These are phyloP conservation scores for Cercospora zeina DNA, from an alignment of 2,329 filamentous ascomycete species.

Conservation along the genomic window DNA sequence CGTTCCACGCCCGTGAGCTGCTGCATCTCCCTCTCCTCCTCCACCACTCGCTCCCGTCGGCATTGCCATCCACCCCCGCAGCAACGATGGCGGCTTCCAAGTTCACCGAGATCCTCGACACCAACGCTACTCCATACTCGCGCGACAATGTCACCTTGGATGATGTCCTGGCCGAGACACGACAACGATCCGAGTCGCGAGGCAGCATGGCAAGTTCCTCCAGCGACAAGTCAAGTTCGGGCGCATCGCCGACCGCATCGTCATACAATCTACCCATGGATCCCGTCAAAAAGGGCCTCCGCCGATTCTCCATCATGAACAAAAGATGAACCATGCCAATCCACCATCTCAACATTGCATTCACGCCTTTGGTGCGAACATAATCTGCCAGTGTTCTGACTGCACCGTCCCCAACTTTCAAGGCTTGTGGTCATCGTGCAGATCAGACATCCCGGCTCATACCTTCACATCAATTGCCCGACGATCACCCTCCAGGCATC, in stretches of 20 bases:
- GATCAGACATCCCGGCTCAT: background rate
- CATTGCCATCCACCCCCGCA: background rate
- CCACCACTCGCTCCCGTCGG: background rate
- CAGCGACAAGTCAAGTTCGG: conserved; percentile 25
- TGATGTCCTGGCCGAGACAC: conserved; percentile 39
- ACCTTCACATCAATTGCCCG: background rate
- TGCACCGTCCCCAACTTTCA: background rate
- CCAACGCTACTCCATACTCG: conserved; percentile 34
- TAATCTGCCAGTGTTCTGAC: background rate
- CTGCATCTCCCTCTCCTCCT: background rate
- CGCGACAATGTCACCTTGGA: conserved; percentile 42
- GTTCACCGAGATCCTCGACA: conserved; percentile 43
- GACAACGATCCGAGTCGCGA: conserved; percentile 37
- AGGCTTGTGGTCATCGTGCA: background rate
- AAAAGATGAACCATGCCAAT: conserved; percentile 5
- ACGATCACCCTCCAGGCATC: background rate
- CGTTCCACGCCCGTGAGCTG: background rate
- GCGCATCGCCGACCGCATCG: conserved; percentile 16
- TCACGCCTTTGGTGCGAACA: background rate
- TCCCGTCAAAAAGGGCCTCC: conserved; percentile 24
- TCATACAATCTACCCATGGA: conserved; percentile 16
- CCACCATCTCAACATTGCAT: background rate
- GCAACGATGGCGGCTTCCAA: conserved; percentile 39
- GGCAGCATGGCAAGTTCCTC: conserved; percentile 28
- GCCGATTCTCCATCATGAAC: conserved; percentile 28